Conservation (phyloP, 768 basidiomycete genomes). For the Hypholoma fasciculare region DNA sequence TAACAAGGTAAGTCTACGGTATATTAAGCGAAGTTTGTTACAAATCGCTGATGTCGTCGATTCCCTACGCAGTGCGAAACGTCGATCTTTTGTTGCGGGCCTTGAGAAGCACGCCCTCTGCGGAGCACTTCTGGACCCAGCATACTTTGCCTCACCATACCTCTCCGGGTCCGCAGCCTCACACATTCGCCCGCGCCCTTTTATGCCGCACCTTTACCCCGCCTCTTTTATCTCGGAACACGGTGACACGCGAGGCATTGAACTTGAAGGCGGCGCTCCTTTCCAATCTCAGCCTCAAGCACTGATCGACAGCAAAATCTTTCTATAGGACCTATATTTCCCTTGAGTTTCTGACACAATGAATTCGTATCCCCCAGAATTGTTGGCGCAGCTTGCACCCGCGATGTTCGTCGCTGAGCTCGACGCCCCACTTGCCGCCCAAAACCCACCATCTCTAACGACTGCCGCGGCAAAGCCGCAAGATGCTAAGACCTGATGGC, state of each 20-base stretch:
- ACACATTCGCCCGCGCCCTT: too few relatives aligned
- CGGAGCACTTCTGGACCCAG: slow-evolving; percentile 17
- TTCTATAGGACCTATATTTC: too few relatives aligned
- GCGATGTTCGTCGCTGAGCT: slow-evolving; percentile 96
- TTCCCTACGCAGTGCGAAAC: slow-evolving; percentile 25
- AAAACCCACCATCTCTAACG: slow-evolving; percentile 19
- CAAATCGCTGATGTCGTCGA: slow-evolving; percentile 6
- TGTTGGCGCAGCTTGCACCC: slow-evolving; percentile 86
- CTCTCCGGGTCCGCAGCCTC: slow-evolving; percentile 21
- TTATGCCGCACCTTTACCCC: too few relatives aligned
- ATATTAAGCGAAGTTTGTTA: background rate
- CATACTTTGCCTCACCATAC: slow-evolving; percentile 19
- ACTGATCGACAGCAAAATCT: too few relatives aligned
- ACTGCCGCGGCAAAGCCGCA: slow-evolving; percentile 33
- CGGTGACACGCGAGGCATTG: too few relatives aligned
- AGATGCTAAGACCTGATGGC: slow-evolving; percentile 52
- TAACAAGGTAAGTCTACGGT: slow-evolving; percentile 16
- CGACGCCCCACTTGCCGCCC: slow-evolving; percentile 35
- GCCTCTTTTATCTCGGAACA: too few relatives aligned
- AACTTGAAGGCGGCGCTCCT: too few relatives aligned
- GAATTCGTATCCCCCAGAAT: slow-evolving; percentile 93
- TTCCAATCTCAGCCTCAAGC: too few relatives aligned
- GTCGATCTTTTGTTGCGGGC: slow-evolving; percentile 30
- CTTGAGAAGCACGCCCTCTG: slow-evolving; percentile 16
- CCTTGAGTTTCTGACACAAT: slow-evolving; percentile 37